Evolutionary conservation across 2,329 filamentous ascomycete species (phyloP).

Genomic region (Ophiocordyceps camponoti-floridani): DNA sequence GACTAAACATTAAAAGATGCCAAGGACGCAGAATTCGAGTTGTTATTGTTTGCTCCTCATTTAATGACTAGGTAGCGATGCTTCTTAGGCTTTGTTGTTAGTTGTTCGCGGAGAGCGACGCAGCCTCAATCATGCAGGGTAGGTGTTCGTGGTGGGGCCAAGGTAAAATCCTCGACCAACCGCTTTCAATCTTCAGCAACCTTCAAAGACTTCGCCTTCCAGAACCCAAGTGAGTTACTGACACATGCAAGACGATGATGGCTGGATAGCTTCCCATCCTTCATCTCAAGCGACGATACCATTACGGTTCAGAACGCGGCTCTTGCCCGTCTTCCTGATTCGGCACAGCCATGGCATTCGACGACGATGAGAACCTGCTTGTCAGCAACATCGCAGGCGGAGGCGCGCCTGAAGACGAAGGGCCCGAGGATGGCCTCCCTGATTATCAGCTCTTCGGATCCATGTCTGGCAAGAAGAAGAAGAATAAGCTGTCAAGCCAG

Average conservation of each 20-base stretch:
- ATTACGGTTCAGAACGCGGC: neutral
- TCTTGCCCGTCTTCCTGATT: neutral
- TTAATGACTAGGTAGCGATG: no score
- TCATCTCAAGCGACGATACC: neutral
- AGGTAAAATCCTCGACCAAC: neutral
- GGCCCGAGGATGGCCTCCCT: conserved; percentile 59
- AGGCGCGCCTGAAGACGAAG: conserved; percentile 30
- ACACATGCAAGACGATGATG: no score
- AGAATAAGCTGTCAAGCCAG: conserved; percentile 36
- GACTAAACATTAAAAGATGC: no score
- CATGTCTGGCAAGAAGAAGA: conserved; percentile 29
- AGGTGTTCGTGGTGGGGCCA: neutral
- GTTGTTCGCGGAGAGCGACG: no score
- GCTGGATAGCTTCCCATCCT: no score
- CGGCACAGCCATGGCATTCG: conserved; percentile 17
- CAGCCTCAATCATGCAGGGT: no score
- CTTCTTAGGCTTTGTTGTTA: no score
- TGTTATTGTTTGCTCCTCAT: no score
- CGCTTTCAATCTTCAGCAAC: neutral
- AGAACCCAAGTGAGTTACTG: no score
- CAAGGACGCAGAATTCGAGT: no score
- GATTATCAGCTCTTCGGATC: conserved; percentile 63
- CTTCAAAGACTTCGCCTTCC: no score
- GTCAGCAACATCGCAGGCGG: conserved; percentile 10
- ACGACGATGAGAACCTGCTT: conserved; percentile 24